These are phyloP conservation scores for Fusarium sp. DNA, from an alignment of 2,329 filamentous ascomycete genomes.

Conservation along the genomic window DNA sequence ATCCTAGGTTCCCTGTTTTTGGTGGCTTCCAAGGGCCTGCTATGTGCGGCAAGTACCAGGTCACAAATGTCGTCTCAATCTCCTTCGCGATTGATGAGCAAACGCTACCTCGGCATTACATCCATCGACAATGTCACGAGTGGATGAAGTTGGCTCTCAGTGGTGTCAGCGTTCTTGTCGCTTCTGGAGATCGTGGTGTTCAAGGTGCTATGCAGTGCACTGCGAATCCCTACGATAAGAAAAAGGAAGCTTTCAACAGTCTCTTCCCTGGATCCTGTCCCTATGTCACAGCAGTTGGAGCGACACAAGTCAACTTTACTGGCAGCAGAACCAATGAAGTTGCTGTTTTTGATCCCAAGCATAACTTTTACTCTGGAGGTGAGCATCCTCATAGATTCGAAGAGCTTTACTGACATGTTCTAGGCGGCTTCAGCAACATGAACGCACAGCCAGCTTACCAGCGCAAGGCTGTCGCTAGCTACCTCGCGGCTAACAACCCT, in stretches of 20 bases:
- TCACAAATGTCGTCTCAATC: neutral
- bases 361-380: conserved; percentile 9
- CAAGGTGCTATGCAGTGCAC: neutral
- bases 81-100: neutral
- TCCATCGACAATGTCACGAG: neutral
- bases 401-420: neutral
- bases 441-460: neutral
- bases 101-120: neutral
- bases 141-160: conserved; percentile 10
- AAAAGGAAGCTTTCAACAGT: neutral
- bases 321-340: neutral
- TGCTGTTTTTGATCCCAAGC: neutral
- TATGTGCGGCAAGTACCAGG: conserved; percentile 4
- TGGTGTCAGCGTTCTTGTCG: neutral
- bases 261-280: neutral
- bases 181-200: neutral
- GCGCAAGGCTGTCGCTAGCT: neutral
- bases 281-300: neutral
- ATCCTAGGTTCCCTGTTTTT: neutral
- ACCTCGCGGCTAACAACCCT: neutral
- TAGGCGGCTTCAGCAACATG: neutral
- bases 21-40: neutral
- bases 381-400: accelerated
- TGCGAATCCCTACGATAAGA: neutral
- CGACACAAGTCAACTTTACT: neutral